Base-by-base conservation (phyloP, 345 rosid genomes). In the Theobroma cacao region DNA sequence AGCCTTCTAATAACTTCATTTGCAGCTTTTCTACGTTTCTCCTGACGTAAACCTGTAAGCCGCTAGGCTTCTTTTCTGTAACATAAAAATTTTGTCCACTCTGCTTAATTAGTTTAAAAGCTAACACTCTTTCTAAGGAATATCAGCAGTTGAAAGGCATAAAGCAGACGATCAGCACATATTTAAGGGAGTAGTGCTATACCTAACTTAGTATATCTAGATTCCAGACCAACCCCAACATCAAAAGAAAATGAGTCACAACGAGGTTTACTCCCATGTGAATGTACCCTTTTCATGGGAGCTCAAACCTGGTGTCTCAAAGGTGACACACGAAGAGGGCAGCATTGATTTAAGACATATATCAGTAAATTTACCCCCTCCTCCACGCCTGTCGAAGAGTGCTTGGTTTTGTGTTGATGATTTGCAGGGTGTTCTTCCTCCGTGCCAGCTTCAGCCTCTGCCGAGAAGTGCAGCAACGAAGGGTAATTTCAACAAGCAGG, bases 201-300 rank as follows among this genome's bases (percentile, higher is more conserved):
- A 55, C 30, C 9, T 22, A 28, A 3, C 7, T 13, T 41, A 45
- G 41, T 33, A 56, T n/a, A 11, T 7, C 1, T 3, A 17, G 12
- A 38, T n/a, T 7, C 43, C 34, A 62, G 34, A 6, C 17, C 24
- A 20, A 15, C 17, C 30, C n/a, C 70, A 41, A 34, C 78, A 45
- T 30, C 63, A 9, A 1, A 77, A 55, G 31, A 77, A 75, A 75
- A 84, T 84, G 84, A 48, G 73, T 72, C 53, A 12, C 17, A 72
- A 71, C 31, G 61, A 34, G 52, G 63, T 2, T n/a, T 59, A 20
- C 13, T 72, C 77, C 33, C 30, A 72, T 38, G 80, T 53, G 36
- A 81, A 72, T 60, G 80, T 84, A 17, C 84, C 82, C 43, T 84
- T 84, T 67, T 84, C 86, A 58, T 84, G 84, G 84, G 86, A 84